Conservation (phyloP, 805 yeast genomes). For the Teunomyces gatunensis region DNA sequence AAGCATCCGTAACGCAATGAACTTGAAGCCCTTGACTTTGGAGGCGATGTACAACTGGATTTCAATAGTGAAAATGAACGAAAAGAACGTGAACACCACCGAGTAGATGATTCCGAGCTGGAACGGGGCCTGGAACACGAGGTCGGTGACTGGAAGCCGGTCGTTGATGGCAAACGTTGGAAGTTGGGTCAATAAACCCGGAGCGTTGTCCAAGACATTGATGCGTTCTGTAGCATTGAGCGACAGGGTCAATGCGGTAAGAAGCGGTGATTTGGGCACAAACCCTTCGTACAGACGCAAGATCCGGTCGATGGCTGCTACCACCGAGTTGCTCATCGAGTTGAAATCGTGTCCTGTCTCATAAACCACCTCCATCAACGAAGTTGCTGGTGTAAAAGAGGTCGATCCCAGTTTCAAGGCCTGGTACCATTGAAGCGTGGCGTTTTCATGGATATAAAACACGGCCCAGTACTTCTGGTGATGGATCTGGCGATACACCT, state of each 20-base stretch:
- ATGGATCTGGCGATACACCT: conserved; percentile 27
- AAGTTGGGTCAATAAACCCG: conserved; percentile 20
- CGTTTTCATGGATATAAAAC: conserved; percentile 27
- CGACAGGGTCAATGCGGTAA: conserved; percentile 7
- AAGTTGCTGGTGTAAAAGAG: conserved; percentile 16
- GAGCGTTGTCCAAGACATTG: conserved; percentile 15
- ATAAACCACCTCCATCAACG: conserved; percentile 24
- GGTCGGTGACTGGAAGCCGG: conserved; percentile 21
- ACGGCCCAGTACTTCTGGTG: conserved; percentile 31
- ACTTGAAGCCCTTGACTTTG: conserved; percentile 24
- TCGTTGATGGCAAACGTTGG: conserved; percentile 25
- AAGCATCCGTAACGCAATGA: conserved; percentile 21
- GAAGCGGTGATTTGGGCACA: conserved; percentile 18
- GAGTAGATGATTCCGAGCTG: conserved; percentile 33
- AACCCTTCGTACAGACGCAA: conserved; percentile 14
- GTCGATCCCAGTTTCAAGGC: conserved; percentile 16
- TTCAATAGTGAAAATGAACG: conserved; percentile 25
- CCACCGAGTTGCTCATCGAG: conserved; percentile 23
- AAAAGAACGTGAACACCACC: conserved; percentile 33
- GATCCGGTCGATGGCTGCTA: conserved; percentile 15
- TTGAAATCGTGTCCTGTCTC: conserved; percentile 36
- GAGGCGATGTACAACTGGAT: conserved; percentile 27
- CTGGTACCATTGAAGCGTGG: conserved; percentile 22
- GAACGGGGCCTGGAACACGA: conserved; percentile 29
- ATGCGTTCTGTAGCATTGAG: conserved; percentile 3